Evolutionary conservation across 1,284 basidiomycete genomes (phyloP).

Genomic region (Anthracocystis panici-leucophaei): DNA sequence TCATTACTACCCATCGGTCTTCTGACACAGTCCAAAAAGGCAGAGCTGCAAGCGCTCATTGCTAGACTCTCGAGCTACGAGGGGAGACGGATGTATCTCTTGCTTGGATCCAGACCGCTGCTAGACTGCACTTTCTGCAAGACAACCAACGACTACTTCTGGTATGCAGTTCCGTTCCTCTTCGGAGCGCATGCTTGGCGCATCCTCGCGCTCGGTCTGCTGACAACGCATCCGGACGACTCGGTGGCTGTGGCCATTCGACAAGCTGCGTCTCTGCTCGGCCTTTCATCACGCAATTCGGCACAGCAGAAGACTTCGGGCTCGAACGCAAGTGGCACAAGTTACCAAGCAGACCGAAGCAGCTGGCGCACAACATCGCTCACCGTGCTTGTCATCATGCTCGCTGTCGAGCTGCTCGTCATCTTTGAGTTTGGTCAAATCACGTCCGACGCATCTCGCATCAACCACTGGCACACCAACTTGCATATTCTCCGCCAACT

Average conservation of each 20-base stretch:
- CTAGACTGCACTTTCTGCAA: conserved; percentile 48
- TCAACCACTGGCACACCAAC: conserved; percentile 52
- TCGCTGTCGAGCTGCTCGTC: conserved; percentile 35
- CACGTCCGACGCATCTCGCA: conserved; percentile 13
- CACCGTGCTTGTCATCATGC: conserved; percentile 13
- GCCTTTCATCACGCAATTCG: not conserved
- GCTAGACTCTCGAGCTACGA: conserved; percentile 51
- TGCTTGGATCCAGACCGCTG: conserved; percentile 35
- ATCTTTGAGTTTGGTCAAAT: conserved; percentile 48
- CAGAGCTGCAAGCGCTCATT: conserved; percentile 42
- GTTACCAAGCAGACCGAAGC: conserved; percentile 35
- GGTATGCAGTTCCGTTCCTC: conserved; percentile 39
- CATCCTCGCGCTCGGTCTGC: conserved; percentile 40
- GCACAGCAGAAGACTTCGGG: not conserved
- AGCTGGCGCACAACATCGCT: conserved; percentile 27
- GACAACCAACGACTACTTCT: conserved; percentile 33
- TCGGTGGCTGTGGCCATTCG: conserved; percentile 43
- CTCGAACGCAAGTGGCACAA: not conserved
- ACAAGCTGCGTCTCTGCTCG: conserved; percentile 15
- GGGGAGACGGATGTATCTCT: conserved; percentile 36
- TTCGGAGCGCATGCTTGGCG: conserved; percentile 35
- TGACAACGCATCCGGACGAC: conserved; percentile 42
- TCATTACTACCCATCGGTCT: conserved; percentile 27
- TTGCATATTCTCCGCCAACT: conserved; percentile 37
- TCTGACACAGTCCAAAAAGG: conserved; percentile 13